Percentiles rank a stretch among this genome's conserved stretches.
Conservation (phyloP, 1,284 basidiomycete genomes). For the Phlebopus sp. region DNA sequence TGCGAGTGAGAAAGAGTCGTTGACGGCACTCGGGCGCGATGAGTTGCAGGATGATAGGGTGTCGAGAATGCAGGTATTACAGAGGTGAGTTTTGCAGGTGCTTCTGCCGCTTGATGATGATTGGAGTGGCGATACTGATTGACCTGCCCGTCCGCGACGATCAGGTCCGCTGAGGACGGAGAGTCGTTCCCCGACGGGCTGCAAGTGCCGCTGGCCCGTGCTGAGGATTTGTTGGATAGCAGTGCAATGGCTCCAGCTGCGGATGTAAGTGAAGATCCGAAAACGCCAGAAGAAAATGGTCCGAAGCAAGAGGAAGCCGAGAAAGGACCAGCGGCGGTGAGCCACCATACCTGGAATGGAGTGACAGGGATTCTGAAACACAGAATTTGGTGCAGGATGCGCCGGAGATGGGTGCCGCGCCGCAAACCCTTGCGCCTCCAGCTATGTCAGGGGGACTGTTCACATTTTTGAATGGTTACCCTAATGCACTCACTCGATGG, state of each 20-base stretch:
- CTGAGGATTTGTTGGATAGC: constrained; percentile 54
- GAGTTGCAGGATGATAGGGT: constrained; percentile 69
- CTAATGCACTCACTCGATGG: constrained; percentile 41
- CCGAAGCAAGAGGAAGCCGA: constrained; percentile 21
- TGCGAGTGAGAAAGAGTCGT: constrained; percentile 71
- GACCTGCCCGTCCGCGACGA: constrained; percentile 25
- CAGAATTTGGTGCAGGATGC: constrained; percentile 17
- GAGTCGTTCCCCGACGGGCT: constrained; percentile 61
- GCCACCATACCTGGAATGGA: constrained; percentile 6
- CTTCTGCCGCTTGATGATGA: constrained; percentile 1
- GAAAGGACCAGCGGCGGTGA: constrained; percentile 18
- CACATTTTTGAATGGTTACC: constrained; percentile 46
- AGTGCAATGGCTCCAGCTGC: constrained; percentile 14
- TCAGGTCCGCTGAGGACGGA: constrained; percentile 25
- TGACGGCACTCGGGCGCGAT: constrained; percentile 66
- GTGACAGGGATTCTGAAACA: constrained; percentile 14
- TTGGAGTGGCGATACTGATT: constrained; percentile 9
- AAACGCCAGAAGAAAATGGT: constrained; percentile 31
- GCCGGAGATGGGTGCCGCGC: constrained; percentile 24
- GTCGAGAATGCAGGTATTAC: constrained; percentile 59
- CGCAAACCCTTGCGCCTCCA: constrained; percentile 13
- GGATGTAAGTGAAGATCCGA: constrained; percentile 28
- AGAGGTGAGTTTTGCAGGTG: constrained; percentile 44
- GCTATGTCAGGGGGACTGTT: constrained; percentile 34
- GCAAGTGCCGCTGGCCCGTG: constrained; percentile 59